Evolutionary conservation across 2,329 filamentous ascomycete species (phyloP).

Genomic region (Aspergillus pseudonomiae): DNA sequence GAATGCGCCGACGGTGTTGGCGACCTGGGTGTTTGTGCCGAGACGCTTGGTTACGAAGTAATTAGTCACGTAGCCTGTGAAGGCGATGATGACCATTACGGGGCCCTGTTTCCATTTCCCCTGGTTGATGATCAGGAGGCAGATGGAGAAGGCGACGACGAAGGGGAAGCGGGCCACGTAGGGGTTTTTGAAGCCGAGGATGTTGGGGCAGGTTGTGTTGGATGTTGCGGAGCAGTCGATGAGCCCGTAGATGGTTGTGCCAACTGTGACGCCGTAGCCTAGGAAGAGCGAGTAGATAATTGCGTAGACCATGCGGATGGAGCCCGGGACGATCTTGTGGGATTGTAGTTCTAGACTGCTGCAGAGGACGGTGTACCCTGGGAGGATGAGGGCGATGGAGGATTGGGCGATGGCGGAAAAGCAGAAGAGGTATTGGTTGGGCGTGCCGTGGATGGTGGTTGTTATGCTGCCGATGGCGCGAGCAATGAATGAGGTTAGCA

Average conservation of each 20-base stretch:
- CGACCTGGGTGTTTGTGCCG: conserved; percentile 70
- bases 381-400: conserved; percentile 74
- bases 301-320: conserved; percentile 73
- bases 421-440: conserved; percentile 58
- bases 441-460: conserved; percentile 41
- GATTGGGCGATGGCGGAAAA: conserved; percentile 73
- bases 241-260: conserved; percentile 64
- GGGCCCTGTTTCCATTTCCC: conserved; percentile 78
- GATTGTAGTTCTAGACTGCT: conserved; percentile 69
- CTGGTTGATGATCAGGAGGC: conserved; percentile 77
- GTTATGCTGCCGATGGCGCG: conserved; percentile 69
- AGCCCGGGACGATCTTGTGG: conserved; percentile 69
- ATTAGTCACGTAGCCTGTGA: conserved; percentile 75
- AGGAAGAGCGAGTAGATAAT: conserved; percentile 74
- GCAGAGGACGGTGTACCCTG: conserved; percentile 66
- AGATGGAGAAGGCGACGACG: conserved; percentile 72
- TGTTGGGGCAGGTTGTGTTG: conserved; percentile 49
- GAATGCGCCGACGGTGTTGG: conserved; percentile 76
- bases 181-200: conserved; percentile 51
- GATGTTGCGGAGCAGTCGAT: conserved; percentile 59
- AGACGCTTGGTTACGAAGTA: conserved; percentile 71
- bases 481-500: conserved; percentile 69
- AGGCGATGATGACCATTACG: conserved; percentile 73
- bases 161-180: conserved; percentile 66
- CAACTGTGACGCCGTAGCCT: conserved; percentile 72